Conservation (phyloP, 2,329 filamentous ascomycete species). For the Fusarium albidum region DNA sequence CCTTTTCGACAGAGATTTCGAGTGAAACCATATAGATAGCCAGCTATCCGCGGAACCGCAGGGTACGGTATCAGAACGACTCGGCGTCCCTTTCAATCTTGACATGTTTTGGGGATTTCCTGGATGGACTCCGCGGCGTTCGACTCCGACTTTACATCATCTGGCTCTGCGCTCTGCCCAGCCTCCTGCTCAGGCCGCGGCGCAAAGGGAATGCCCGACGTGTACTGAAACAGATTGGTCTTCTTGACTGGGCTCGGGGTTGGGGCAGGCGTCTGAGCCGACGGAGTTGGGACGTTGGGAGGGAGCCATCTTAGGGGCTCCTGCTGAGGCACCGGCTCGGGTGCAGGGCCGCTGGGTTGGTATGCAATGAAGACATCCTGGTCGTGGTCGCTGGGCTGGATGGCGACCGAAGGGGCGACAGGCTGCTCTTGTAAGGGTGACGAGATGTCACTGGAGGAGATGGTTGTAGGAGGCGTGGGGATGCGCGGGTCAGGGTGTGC, state of each 20-base stretch:
- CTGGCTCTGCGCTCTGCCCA: neutral
- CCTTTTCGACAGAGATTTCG: slow-evolving; percentile 6
- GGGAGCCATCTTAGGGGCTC: slow-evolving; percentile 61
- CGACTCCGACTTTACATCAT: slow-evolving; percentile 5
- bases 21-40: slow-evolving; percentile 14
- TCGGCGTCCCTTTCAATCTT: neutral
- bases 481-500: slow-evolving; percentile 11
- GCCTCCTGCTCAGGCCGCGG: slow-evolving; percentile 34
- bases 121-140: neutral
- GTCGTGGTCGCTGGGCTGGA: slow-evolving; percentile 37
- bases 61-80: neutral
- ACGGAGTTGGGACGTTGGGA: slow-evolving; percentile 53
- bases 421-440: slow-evolving; percentile 40
- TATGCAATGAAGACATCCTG: slow-evolving; percentile 61
- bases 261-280: slow-evolving; percentile 43
- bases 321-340: slow-evolving; percentile 47
- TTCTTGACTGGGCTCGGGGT: slow-evolving; percentile 49
- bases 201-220: slow-evolving; percentile 59
- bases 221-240: slow-evolving; percentile 48
- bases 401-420: slow-evolving; percentile 36
- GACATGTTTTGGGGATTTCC: slow-evolving; percentile 14
- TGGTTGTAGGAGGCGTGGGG: slow-evolving; percentile 34
- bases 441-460: slow-evolving; percentile 36
- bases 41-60: slow-evolving; percentile 8
- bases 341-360: slow-evolving; percentile 61